Evolutionary conservation across 371 early-diverging fungal genomes (phyloP).

Genomic region (Mortierella sp.): DNA sequence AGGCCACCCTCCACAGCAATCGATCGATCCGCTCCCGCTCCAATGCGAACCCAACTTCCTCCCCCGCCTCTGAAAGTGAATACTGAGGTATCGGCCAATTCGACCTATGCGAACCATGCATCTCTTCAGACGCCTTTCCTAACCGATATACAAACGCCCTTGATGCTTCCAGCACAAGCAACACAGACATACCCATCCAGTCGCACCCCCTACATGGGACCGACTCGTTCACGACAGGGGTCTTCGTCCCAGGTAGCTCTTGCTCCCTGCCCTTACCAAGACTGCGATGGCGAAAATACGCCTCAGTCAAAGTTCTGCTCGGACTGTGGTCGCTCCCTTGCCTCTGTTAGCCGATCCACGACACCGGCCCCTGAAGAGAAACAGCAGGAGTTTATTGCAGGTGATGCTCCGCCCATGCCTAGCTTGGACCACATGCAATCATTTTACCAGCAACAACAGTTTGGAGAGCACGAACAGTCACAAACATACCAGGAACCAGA

Average conservation of each 20-base stretch:
- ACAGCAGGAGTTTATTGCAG: constrained; percentile 23
- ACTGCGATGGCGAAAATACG: constrained; percentile 73
- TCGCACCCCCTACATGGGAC: constrained; percentile 43
- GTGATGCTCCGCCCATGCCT: constrained; percentile 28
- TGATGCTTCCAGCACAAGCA: constrained; percentile 48
- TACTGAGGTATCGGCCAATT: constrained; percentile 30
- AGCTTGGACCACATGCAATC: constrained; percentile 35
- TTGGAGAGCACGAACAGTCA: constrained; percentile 7
- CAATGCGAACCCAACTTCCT: constrained; percentile 30
- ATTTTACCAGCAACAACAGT: constrained; percentile 21
- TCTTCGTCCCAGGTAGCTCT: constrained; percentile 44
- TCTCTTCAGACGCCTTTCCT: constrained; percentile 44
- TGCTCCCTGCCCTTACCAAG: constrained; percentile 63
- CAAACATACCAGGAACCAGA: background rate
- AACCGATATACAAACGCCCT: constrained; percentile 45
- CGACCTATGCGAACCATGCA: constrained; percentile 31
- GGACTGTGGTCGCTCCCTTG: constrained; percentile 73
- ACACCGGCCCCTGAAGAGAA: constrained; percentile 24
- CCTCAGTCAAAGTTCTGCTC: constrained; percentile 75
- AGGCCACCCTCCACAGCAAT: constrained; percentile 12
- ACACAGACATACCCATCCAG: constrained; percentile 35
- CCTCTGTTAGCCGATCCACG: constrained; percentile 56
- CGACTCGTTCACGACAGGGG: constrained; percentile 18
- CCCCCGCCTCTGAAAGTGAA: constrained; percentile 20
- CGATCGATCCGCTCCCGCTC: constrained; percentile 12